Base-by-base conservation (phyloP, 495 filamentous ascomycete genomes). In the Entonaema liquescens region DNA sequence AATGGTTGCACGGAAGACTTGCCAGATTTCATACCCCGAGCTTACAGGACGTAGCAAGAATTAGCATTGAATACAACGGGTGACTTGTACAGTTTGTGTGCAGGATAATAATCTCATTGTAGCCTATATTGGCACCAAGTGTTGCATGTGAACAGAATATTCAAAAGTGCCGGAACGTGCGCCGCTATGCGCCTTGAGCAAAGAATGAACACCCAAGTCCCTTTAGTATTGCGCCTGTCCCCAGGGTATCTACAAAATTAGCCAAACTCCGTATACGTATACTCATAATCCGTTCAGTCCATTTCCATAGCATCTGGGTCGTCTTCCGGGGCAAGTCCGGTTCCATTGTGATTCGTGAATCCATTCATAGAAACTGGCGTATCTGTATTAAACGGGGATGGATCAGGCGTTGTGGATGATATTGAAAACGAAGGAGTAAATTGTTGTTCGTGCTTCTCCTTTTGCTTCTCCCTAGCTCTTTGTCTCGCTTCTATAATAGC, bases 401-500 rank as follows among this genome's bases (percentile, higher is more conserved):
- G n/a, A 11, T 36, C n/a, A 21, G 47, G 15, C 11, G 23, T 23
- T 21, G 47, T 33, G 13, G 17, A 29, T 21, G 53, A 42, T 11
- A 4, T 44, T 2, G 65, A 53, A 9, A 47, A n/a, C 3, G 53
- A 28, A 33, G 54, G 11, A 1, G 62, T 3, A 23, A 49, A 1
- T 17, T 50, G 23, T 26, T 67, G 60, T 21, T 72, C 59, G 29
- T 49, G 54, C 60, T 74, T 70, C 23, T 69, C 70, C 59, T 68
- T 64, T 60, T 81, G 79, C 68, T 67, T 75, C 72, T 90, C 84
- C 49, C 89, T 80, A 50, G 87, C 84, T 63, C 93, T 85, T 9
- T 86, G 88, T 47, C 94, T 83, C 19, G 92, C 89, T 78, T 97
- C 95, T 55, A 96, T 83, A 61, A 99, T 93, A 5, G 92, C 93